Evolutionary conservation across 805 yeast genomes (phyloP), one percentile per base, ranked within the genome.

Genomic region (Starmerella scarabaei): DNA sequence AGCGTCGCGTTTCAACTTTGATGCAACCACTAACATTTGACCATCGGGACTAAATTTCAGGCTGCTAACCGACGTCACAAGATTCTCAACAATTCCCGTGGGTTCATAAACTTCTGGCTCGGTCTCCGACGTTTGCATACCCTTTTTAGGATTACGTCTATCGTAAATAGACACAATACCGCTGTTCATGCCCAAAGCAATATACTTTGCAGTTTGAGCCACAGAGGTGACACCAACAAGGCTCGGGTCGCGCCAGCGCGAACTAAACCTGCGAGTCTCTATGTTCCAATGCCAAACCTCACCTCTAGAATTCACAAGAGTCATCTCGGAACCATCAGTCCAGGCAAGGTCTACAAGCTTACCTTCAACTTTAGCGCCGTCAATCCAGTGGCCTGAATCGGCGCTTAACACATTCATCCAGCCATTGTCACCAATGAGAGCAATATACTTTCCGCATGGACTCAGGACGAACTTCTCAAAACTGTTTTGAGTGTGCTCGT

Each of bases 131-230:
- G 45, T 30, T 40, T 70, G 38, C 28, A 46, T 35, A 6, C 51
- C 52, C 12, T 38, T 37, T 12, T 44, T 44, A 26, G 55, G 53
- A 29, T 54, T 48, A 8, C 42, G 40, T 26, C 79, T 67, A 56
- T 85, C 94, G 56, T 88, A 91, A 15, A 91, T 64, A 50, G 78
- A 82, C 14, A 91, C 98, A 46, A 84, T 73, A 48, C 99, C 99
- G 53, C 80, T 77, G 49, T 75, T 75, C 54, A 80, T 73, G 28
- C 98, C 99, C 41, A 91, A 66, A 0, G 98, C 98, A 41, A 82
- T 61, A 82, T 83, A 88, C 49, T 83, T 71, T 55, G 77, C 76
- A 12, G 93, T 93, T 18, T 82, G 61, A 38, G 74, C 76, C 19
- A 91, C 62, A 44, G 69, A 72, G 1, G 97, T 85, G 38, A 84